Conservation (phyloP, 768 basidiomycete species). For the Leccinellum rugosiceps region DNA sequence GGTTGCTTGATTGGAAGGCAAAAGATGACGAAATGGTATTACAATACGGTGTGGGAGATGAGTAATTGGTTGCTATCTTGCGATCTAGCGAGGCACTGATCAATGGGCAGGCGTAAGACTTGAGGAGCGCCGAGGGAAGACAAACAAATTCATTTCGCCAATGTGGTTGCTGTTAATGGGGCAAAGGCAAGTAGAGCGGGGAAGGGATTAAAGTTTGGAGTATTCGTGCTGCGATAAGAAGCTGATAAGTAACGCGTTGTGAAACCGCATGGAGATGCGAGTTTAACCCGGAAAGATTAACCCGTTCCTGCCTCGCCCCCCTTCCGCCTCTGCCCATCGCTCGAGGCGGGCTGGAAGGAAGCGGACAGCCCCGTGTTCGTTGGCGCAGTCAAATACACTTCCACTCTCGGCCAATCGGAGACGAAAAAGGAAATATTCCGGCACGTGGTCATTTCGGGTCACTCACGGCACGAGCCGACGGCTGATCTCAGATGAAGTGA, state of each 20-base stretch:
- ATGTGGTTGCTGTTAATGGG: conserved; percentile 8
- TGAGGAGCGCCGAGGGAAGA: conserved; percentile 1
- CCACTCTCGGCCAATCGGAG: conserved; percentile 1
- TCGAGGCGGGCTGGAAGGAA: not conserved
- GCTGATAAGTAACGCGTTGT: conserved; percentile 14
- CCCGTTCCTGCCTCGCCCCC: conserved; percentile 1
- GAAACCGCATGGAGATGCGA: not conserved
- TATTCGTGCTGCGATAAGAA: conserved; percentile 21
- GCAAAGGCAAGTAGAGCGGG: conserved; percentile 24
- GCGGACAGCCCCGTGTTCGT: too few relatives aligned
- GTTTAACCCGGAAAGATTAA: not conserved
- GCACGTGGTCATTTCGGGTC: conserved; percentile 19
- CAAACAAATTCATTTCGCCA: conserved; percentile 27
- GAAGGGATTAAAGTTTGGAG: conserved; percentile 19
- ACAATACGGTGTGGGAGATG: conserved; percentile 14
- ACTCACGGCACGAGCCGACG: conserved; percentile 21
- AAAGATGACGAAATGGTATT: conserved; percentile 4
- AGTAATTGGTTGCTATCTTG: conserved; percentile 26
- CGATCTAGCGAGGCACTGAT: conserved; percentile 2
- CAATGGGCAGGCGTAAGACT: conserved; percentile 22
- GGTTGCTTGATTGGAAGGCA: not conserved
- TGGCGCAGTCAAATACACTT: not conserved
- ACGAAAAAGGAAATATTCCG: not conserved
- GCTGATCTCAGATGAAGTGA: conserved; percentile 28
- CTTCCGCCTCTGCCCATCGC: not conserved